phyloP scores from a whole-genome alignment of 2,329 filamentous ascomycete genomes.

The Ophiostoma triangulosporum region DNA sequence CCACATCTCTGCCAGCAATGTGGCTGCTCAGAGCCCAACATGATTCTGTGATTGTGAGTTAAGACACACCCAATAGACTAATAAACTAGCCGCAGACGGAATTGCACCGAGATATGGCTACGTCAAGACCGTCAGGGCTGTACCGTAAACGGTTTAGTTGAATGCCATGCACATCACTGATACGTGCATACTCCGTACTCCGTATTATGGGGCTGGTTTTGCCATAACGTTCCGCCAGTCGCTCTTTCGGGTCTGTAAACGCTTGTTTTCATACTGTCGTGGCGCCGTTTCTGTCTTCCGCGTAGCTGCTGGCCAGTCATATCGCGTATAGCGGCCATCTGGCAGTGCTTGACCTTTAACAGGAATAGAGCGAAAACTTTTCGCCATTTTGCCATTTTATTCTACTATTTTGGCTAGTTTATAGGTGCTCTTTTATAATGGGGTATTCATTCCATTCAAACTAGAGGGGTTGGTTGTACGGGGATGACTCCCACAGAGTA shows the following conservation, averaged over 20 bases:
- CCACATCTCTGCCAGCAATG: no score
- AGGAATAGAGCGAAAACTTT: slow-evolving; percentile 2
- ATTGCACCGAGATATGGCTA: not conserved
- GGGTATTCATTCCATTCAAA: not conserved
- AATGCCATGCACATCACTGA: not conserved
- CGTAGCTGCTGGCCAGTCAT: slow-evolving; percentile 6
- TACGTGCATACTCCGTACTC: not conserved
- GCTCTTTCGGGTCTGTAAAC: not conserved
- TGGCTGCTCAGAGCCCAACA: not conserved
- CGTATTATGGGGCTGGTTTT: not conserved
- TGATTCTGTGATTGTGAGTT: not conserved
- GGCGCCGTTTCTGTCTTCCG: slow-evolving; percentile 3
- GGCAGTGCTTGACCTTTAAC: not conserved
- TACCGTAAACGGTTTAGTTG: not conserved
- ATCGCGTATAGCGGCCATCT: slow-evolving; percentile 7
- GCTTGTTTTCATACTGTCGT: not conserved
- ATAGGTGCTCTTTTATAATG: not conserved
- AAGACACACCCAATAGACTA: not conserved
- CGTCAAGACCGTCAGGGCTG: not conserved
- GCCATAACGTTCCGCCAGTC: not conserved
- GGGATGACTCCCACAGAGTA: no score
- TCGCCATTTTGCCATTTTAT: not conserved
- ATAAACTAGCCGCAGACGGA: not conserved
- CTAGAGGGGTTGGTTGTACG: not conserved
- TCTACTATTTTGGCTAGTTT: not conserved